These are phyloP conservation scores for Jatropha podagrica DNA, from an alignment of 441 rosid genomes.

Conservation along the genomic window DNA sequence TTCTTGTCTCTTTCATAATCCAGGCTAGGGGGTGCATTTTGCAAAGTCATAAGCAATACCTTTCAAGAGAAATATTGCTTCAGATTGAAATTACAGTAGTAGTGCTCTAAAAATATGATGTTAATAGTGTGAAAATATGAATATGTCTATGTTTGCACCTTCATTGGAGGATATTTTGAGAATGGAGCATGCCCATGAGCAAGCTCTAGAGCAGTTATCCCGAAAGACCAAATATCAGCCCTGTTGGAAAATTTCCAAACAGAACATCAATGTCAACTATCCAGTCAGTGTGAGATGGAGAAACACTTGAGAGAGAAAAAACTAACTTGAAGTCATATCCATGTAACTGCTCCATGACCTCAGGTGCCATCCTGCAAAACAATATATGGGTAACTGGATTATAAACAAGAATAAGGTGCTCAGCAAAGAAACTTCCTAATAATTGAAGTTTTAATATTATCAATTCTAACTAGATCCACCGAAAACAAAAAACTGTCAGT, in stretches of 20 bases:
- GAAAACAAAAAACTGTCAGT: neutral
- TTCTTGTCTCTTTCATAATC: slow-evolving; percentile 94
- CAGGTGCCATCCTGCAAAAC: slow-evolving; percentile 96
- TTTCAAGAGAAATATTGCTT: slow-evolving; percentile 34
- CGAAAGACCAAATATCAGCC: slow-evolving; percentile 99
- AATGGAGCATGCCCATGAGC: slow-evolving; percentile 99
- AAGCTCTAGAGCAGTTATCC: slow-evolving; percentile 95
- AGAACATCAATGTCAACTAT: slow-evolving; percentile 28
- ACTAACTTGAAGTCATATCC: slow-evolving; percentile 98
- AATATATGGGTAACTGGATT: slow-evolving; percentile 16
- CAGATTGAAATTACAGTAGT: slow-evolving; percentile 26
- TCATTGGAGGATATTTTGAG: slow-evolving; percentile 98
- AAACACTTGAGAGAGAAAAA: slow-evolving; percentile 13
- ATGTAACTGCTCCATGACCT: slow-evolving; percentile 98
- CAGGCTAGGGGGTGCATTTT: slow-evolving; percentile 97
- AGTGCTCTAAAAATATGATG: neutral
- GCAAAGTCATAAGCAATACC: slow-evolving; percentile 99
- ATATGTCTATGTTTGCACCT: slow-evolving; percentile 48
- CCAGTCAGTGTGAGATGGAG: slow-evolving; percentile 19
- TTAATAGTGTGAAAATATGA: slow-evolving; percentile 9
- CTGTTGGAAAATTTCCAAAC: slow-evolving; percentile 44
- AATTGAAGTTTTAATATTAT: neutral
- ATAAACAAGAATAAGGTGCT: neutral
- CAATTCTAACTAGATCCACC: neutral
- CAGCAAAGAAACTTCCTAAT: neutral